Conservation (phyloP, 345 rosid genomes). For the Citrus trifoliata region DNA sequence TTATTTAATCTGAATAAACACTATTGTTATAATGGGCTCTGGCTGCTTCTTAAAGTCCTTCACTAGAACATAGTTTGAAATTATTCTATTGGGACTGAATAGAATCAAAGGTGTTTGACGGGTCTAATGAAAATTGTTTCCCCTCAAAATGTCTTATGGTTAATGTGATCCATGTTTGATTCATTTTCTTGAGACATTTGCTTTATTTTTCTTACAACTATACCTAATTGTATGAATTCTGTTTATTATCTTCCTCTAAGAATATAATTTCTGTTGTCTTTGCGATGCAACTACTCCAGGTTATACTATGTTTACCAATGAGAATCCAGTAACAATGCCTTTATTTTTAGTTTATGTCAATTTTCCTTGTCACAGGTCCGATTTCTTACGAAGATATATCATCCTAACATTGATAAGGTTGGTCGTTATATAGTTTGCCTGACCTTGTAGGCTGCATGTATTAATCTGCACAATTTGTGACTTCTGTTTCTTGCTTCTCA, state of each 20-base stretch:
- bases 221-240: neutral
- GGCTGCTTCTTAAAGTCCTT: neutral
- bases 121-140: neutral
- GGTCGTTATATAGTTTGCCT: neutral
- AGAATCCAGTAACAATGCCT: neutral
- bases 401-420: slow-evolving; percentile 98
- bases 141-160: neutral
- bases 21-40: neutral
- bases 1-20: slow-evolving; percentile 1
- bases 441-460: neutral
- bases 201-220: neutral
- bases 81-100: neutral
- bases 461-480: neutral
- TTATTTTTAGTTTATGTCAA: slow-evolving; percentile 1
- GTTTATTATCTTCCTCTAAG: neutral
- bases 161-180: neutral
- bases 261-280: neutral
- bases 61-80: neutral
- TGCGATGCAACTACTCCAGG: neutral
- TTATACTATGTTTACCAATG: neutral
- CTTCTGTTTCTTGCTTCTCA: neutral
- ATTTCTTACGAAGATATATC: slow-evolving; percentile 96
- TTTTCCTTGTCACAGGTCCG: slow-evolving; percentile 65
- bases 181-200: neutral
- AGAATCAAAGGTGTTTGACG: neutral